Percentiles rank a stretch among this genome's conserved stretches.
Conservation (phyloP, 2,329 filamentous ascomycete genomes). For the Pyrenophora tritici-repentis region DNA sequence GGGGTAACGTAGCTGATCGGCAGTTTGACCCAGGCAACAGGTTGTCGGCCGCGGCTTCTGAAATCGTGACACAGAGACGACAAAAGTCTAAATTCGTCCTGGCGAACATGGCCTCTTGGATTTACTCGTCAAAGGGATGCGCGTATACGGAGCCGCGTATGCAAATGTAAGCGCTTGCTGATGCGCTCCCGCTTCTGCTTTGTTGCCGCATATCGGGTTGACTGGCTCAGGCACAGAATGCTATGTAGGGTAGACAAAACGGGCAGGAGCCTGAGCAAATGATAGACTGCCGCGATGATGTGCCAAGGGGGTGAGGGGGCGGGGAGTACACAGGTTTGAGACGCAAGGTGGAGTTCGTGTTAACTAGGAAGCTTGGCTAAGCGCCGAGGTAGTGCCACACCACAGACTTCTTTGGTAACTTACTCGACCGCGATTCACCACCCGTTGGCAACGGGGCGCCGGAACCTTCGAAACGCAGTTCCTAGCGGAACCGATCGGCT, state of each 20-base stretch:
- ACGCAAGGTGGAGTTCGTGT: slow-evolving; percentile 7
- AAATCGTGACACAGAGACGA: slow-evolving; percentile 6
- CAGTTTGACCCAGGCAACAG: slow-evolving; percentile 12
- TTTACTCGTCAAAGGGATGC: slow-evolving; percentile 2
- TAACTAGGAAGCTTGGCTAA: slow-evolving; percentile 6
- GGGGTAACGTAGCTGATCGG: slow-evolving; percentile 28
- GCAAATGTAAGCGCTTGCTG: slow-evolving; percentile 15
- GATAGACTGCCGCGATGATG: slow-evolving; percentile 9
- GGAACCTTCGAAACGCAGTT: background rate
- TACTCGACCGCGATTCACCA: background rate
- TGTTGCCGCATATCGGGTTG: slow-evolving; percentile 12
- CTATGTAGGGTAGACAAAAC: slow-evolving; percentile 1
- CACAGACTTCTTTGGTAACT: background rate
- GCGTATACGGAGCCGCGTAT: slow-evolving; percentile 5
- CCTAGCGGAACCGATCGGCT: background rate
- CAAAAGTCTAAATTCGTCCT: slow-evolving; percentile 6
- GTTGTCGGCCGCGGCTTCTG: slow-evolving; percentile 6
- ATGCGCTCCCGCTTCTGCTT: slow-evolving; percentile 13
- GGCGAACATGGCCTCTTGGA: slow-evolving; percentile 3
- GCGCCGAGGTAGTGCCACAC: background rate
- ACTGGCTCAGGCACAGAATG: slow-evolving; percentile 13
- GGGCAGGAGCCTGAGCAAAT: slow-evolving; percentile 14
- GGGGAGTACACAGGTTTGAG: slow-evolving; percentile 20
- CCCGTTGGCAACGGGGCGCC: slow-evolving; percentile 11
- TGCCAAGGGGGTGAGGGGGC: slow-evolving; percentile 10